Base-by-base conservation (phyloP, 345 rosid species). In the Gossypium thurberi region DNA sequence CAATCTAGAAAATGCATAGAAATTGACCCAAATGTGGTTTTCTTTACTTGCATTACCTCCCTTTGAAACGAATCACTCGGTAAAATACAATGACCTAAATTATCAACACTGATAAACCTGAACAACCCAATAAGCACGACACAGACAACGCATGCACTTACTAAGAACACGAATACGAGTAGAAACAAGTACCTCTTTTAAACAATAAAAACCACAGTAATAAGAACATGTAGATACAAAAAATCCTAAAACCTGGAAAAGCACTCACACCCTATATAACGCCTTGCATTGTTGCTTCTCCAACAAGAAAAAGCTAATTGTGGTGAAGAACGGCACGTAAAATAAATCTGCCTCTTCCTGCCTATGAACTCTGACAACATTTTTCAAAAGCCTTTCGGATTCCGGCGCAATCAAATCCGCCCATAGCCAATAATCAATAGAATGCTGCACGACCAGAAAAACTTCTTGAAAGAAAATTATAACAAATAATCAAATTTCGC, bases 221-320 rank as follows among this genome's bases (percentile, higher is more conserved):
- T 20, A 59, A 12, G 56, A 60, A 67, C 12, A 72, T 2, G 58
- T 25, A 67, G 3, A 8, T 20, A 66, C 18, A 59, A 33, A 65
- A 42, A 51, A 71, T 72, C 52, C 33, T 50, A 81, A 82, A 78
- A 56, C n/a, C 25, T 17, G 78, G 75, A 81, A 85, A 77, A 53
- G 84, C 93, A 91, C 97, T 95, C 97, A 91, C 96, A 95, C 98
- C 99, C 99, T 88, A 84, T 95, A 95, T 81, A 95, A 97, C 18
- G 97, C 84, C 85, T 95, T 95, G 97, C 98, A 92, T 46, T 87
- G 88, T 75, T 92, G 97, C 85, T 87, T 92, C 87, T 92, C 99
- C 88, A 92, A 18, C 81, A 92, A 84, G 91, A 95, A 95, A 77
- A 91, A 95, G 79, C 98, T 92, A 71, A 92, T 89, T 0, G 98